Conservation (phyloP, 441 rosid genomes). For the Lepidium campestre region DNA sequence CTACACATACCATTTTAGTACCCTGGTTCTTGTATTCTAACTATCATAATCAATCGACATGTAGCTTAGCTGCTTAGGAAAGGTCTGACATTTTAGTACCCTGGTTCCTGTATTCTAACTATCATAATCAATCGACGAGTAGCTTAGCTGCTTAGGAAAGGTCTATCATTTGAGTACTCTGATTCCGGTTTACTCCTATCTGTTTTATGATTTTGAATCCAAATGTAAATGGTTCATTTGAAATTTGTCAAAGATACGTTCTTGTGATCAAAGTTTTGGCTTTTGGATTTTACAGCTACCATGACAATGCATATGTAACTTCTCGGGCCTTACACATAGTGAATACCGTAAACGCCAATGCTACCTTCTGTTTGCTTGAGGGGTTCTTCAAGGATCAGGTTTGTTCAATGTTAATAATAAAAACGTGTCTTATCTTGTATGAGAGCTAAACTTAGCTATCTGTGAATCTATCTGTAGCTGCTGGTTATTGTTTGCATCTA, state of each 20-base stretch:
- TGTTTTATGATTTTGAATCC: neutral
- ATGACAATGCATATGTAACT: conserved; percentile 69
- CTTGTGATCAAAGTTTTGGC: neutral
- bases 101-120: no score
- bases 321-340: conserved; percentile 82
- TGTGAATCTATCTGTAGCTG: neutral
- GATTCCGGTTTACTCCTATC: neutral
- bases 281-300: conserved; percentile 47
- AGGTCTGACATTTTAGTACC: no score
- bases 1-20: neutral
- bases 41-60: neutral
- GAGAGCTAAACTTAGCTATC: neutral
- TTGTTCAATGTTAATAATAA: neutral
- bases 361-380: conserved; percentile 59
- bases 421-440: neutral
- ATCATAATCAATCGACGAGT: no score
- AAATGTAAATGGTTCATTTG: neutral
- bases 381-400: conserved; percentile 66
- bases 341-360: conserved; percentile 39
- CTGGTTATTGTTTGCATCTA: neutral
- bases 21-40: neutral
- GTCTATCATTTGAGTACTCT: no score
- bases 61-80: neutral
- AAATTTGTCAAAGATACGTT: neutral
- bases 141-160: no score